Percentiles rank a stretch among this genome's conserved stretches.
phyloP scores from a whole-genome alignment of 768 basidiomycete species.

The Psilocybe subaeruginosa region DNA sequence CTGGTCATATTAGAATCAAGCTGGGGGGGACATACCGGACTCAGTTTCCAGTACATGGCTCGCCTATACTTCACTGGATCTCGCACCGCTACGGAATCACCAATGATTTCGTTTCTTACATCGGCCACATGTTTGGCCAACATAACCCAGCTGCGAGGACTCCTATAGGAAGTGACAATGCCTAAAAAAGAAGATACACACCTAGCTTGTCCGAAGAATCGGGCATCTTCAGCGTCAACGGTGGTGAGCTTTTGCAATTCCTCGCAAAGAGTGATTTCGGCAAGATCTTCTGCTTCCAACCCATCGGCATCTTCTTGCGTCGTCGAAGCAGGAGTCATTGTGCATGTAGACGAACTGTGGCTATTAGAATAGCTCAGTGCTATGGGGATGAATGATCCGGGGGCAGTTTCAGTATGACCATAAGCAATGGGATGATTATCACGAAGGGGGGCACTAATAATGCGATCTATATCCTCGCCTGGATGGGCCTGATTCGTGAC shows the following conservation, averaged over 20 bases:
- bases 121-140: conserved; percentile 44
- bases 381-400: not conserved
- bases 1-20: not conserved
- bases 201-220: conserved; percentile 47
- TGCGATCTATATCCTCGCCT: conserved; percentile 23
- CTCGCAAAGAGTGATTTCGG: conserved; percentile 34
- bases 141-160: conserved; percentile 37
- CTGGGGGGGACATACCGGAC: conserved; percentile 23
- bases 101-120: conserved; percentile 43
- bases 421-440: not conserved
- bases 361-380: conserved; percentile 20
- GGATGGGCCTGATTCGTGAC: conserved; percentile 18
- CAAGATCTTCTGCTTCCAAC: conserved; percentile 33
- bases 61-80: conserved; percentile 24
- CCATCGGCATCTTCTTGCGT: conserved; percentile 14
- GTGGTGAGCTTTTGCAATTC: conserved; percentile 31
- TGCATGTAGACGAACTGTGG: conserved; percentile 2
- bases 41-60: conserved; percentile 32
- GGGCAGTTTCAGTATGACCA: not conserved
- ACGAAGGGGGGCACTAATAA: conserved; percentile 1
- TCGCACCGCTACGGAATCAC: conserved; percentile 7
- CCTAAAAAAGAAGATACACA: conserved; percentile 5
- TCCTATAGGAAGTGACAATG: not conserved
- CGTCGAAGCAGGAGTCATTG: conserved; percentile 5
- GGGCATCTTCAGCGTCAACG: conserved; percentile 30